Percentiles rank a stretch among this genome's conserved stretches.
These are phyloP conservation scores for Yamadazyma siamensis DNA, from an alignment of 1,139 yeast species.

Conservation along the genomic window DNA sequence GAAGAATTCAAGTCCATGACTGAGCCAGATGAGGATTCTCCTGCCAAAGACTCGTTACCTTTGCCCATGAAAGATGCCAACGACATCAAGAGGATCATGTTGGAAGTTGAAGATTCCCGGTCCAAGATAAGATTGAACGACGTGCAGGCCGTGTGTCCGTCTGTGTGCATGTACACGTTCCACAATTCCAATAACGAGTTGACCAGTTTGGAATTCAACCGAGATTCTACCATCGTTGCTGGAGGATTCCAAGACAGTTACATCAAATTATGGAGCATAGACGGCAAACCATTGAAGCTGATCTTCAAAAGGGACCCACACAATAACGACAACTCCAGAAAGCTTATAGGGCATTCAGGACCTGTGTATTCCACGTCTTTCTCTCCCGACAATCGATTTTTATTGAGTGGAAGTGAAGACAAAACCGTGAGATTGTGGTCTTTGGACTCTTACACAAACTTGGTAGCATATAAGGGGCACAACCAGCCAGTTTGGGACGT, in stretches of 20 bases:
- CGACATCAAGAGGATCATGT: conserved; percentile 76
- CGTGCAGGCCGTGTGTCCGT: conserved; percentile 80
- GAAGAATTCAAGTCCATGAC: conserved; percentile 51
- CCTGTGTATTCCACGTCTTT: conserved; percentile 89
- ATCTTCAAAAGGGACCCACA: conserved; percentile 59
- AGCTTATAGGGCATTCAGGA: conserved; percentile 90
- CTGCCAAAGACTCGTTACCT: conserved; percentile 72
- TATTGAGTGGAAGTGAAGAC: conserved; percentile 86
- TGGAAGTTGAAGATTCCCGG: conserved; percentile 78
- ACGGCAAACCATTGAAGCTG: conserved; percentile 78
- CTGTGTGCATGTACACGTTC: conserved; percentile 97
- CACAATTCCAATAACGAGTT: conserved; percentile 90
- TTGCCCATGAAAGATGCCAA: conserved; percentile 77
- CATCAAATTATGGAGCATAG: conserved; percentile 87
- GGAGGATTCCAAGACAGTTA: conserved; percentile 94
- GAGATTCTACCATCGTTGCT: conserved; percentile 82
- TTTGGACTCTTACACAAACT: conserved; percentile 80
- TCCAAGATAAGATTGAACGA: conserved; percentile 57
- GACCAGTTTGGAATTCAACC: conserved; percentile 81
- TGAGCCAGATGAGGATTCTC: conserved; percentile 60
- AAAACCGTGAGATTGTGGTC: conserved; percentile 94
- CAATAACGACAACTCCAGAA: conserved; percentile 49
- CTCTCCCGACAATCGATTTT: conserved; percentile 82
- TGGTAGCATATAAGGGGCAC: conserved; percentile 95
- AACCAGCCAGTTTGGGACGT: conserved; percentile 98